These are phyloP conservation scores for Claviceps sp. DNA, from an alignment of 2,329 filamentous ascomycete genomes.

Conservation along the genomic window DNA sequence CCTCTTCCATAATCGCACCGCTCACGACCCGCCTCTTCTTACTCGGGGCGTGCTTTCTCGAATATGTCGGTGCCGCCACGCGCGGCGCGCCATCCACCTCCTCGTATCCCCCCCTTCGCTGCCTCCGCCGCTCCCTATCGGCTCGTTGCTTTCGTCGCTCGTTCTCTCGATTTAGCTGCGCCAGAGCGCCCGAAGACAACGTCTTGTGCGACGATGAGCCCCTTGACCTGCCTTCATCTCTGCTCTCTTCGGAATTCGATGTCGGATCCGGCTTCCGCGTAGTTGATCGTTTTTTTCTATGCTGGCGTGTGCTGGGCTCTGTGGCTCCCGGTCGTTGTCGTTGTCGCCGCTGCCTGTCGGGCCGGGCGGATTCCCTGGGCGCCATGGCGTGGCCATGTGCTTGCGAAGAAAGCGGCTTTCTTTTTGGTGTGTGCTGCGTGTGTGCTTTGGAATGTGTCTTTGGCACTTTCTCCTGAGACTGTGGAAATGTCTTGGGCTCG, in stretches of 20 bases:
- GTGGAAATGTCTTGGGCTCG: background rate
- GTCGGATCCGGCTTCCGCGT: constrained; percentile 18
- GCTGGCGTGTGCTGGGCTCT: constrained; percentile 19
- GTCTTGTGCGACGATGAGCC: constrained; percentile 9
- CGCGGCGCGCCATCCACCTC: background rate
- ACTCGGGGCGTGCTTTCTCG: constrained; percentile 21
- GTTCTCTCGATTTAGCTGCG: constrained; percentile 51
- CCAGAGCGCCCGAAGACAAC: constrained; percentile 44
- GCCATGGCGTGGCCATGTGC: constrained; percentile 4
- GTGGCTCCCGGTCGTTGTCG: constrained; percentile 16
- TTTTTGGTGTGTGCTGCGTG: background rate
- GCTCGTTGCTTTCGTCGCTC: constrained; percentile 32
- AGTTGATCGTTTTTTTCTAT: constrained; percentile 22
- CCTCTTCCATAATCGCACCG: constrained; percentile 56
- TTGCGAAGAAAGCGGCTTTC: too few relatives aligned
- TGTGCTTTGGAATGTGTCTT: constrained; percentile 5
- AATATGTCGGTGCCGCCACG: constrained; percentile 11
- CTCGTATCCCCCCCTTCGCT: constrained; percentile 6
- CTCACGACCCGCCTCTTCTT: constrained; percentile 54
- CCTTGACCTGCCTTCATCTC: constrained; percentile 12
- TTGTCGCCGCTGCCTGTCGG: constrained; percentile 11
- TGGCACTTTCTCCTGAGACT: background rate
- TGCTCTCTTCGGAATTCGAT: constrained; percentile 18
- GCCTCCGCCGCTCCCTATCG: constrained; percentile 17
- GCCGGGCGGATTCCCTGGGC: constrained; percentile 6